Percentiles rank a stretch among this genome's conserved stretches.
Evolutionary conservation across 441 rosid genomes (phyloP).

Genomic region (Raphanus hybrid): DNA sequence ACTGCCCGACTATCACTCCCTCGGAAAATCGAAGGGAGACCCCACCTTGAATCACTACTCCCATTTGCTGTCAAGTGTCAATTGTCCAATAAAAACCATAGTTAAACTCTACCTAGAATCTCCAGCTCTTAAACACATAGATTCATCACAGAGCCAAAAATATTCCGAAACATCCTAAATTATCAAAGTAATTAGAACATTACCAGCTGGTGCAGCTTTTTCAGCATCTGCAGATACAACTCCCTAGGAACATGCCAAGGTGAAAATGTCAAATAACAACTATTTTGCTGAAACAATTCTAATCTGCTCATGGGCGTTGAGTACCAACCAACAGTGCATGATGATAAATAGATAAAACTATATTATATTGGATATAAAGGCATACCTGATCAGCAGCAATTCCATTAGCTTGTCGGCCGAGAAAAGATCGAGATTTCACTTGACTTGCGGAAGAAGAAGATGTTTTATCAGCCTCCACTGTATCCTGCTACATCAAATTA

Average conservation of each 20-base stretch:
- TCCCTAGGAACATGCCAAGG: constrained; percentile 27
- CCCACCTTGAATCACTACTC: constrained; percentile 49
- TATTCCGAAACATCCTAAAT: neutral
- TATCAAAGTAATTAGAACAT: neutral
- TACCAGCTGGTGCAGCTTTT: constrained; percentile 39
- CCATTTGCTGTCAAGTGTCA: constrained; percentile 34
- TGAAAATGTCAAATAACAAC: constrained; percentile 15
- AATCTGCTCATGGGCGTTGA: constrained; percentile 1
- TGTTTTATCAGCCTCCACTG: constrained; percentile 19
- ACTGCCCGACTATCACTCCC: constrained; percentile 45
- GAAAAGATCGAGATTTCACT: constrained; percentile 35
- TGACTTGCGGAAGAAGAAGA: constrained; percentile 27
- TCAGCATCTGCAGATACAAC: constrained; percentile 33
- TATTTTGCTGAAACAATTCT: neutral
- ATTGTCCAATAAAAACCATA: constrained; percentile 30
- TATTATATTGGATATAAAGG: neutral
- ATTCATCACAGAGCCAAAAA: neutral
- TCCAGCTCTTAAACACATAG: constrained; percentile 22
- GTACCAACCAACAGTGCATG: constrained; percentile 7
- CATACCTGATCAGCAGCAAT: constrained; percentile 36
- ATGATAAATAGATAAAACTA: neutral
- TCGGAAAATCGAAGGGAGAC: constrained; percentile 51
- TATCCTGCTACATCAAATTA: constrained; percentile 22
- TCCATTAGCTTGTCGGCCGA: constrained; percentile 38
- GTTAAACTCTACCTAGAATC: constrained; percentile 39